phyloP scores from a whole-genome alignment of 1,284 basidiomycete species.

The Termitomyces sp. region DNA sequence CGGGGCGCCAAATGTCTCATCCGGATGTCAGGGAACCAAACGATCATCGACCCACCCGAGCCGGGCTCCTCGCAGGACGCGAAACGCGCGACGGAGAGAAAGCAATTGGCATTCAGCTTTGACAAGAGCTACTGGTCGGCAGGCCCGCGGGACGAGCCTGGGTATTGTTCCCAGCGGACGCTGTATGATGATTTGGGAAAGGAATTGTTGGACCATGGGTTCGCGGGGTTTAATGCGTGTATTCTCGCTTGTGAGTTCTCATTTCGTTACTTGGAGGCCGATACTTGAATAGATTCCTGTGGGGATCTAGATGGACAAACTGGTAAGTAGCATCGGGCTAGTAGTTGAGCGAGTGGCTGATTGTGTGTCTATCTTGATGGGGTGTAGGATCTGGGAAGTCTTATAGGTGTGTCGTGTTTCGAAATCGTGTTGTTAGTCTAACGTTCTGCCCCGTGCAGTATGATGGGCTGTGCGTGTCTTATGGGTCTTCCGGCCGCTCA shows the following conservation, averaged over 20 bases:
- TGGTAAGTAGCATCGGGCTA: slow-evolving; percentile 42
- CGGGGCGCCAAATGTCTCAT: slow-evolving; percentile 90
- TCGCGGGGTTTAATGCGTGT: slow-evolving; percentile 96
- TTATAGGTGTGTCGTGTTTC: slow-evolving; percentile 59
- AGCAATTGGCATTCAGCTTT: slow-evolving; percentile 86
- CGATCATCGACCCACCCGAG: slow-evolving; percentile 86
- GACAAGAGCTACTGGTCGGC: slow-evolving; percentile 97
- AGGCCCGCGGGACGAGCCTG: slow-evolving; percentile 79
- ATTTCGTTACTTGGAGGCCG: slow-evolving; percentile 21
- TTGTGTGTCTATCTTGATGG: neutral
- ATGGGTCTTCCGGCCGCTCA: slow-evolving; percentile 14
- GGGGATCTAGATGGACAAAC: slow-evolving; percentile 72
- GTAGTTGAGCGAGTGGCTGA: neutral
- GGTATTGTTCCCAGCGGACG: slow-evolving; percentile 90
- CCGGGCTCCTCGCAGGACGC: slow-evolving; percentile 61
- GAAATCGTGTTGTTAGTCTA: neutral
- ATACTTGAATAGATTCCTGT: neutral
- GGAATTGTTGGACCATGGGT: slow-evolving; percentile 92
- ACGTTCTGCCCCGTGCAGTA: slow-evolving; percentile 46
- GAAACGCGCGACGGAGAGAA: slow-evolving; percentile 82
- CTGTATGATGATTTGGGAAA: slow-evolving; percentile 93
- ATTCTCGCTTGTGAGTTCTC: slow-evolving; percentile 85
- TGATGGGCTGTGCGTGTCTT: slow-evolving; percentile 92
- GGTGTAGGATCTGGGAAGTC: slow-evolving; percentile 81
- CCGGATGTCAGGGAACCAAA: slow-evolving; percentile 89